A percentile compares a stretch with the other conserved stretches of the same genome.
Evolutionary conservation across 2,329 filamentous ascomycete genomes (phyloP).

Genomic region (Aspergillus spinulosporus): DNA sequence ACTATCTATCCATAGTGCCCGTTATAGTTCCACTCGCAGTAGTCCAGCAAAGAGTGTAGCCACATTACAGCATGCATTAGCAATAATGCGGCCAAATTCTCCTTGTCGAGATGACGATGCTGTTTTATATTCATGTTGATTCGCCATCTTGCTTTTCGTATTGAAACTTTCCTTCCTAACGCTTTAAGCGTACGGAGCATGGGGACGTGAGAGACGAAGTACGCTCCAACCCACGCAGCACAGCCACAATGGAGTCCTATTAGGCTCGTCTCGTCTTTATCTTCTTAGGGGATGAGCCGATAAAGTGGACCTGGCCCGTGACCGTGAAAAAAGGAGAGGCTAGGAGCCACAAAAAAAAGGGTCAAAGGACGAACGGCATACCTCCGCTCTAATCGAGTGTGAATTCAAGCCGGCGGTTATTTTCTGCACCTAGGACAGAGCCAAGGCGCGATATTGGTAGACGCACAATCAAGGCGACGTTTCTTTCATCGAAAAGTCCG

Average conservation of each 20-base stretch:
- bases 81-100: neutral
- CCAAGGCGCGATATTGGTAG: no score
- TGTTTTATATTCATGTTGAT: neutral
- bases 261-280: neutral
- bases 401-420: neutral
- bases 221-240: neutral
- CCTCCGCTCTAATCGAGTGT: neutral
- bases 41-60: neutral
- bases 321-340: neutral
- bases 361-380: neutral
- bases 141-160: neutral
- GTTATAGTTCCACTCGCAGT: neutral
- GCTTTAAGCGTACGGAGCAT: neutral
- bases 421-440: neutral
- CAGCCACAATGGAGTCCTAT: constrained; percentile 5
- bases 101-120: neutral
- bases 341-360: neutral
- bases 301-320: neutral
- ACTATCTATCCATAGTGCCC: neutral
- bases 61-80: constrained; percentile 3
- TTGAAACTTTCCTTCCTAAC: neutral
- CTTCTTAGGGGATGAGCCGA: neutral
- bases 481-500: no score
- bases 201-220: neutral
- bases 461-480: no score